Conservation (phyloP, 2,329 filamentous ascomycete species). For the Curvularia hawaiiensis region DNA sequence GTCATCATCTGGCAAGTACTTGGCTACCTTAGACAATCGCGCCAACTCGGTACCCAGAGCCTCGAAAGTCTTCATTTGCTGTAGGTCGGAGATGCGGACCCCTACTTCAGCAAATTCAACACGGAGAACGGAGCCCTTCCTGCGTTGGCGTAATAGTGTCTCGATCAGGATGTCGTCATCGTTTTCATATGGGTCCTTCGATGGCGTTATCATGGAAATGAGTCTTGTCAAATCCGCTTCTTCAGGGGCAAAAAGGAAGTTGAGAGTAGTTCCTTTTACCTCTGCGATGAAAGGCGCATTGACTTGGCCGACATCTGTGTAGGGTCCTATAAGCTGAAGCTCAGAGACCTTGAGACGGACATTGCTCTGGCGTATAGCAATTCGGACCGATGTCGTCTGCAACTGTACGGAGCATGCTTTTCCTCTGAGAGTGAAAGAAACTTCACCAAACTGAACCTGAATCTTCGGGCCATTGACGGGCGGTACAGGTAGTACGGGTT, state of each 20-base stretch:
- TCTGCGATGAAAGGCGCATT: constrained; percentile 67
- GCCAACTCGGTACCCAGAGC: constrained; percentile 78
- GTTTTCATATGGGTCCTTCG: constrained; percentile 84
- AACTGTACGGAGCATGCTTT: constrained; percentile 75
- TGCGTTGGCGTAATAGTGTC: constrained; percentile 82
- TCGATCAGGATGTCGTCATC: constrained; percentile 96
- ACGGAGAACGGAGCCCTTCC: constrained; percentile 83
- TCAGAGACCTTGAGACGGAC: constrained; percentile 76
- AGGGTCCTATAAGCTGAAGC: constrained; percentile 75
- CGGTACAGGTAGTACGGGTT: constrained; percentile 20
- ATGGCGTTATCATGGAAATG: constrained; percentile 85
- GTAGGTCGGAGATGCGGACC: constrained; percentile 65
- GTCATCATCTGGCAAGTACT: constrained; percentile 95
- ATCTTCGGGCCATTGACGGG: constrained; percentile 61
- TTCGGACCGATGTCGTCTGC: constrained; percentile 80
- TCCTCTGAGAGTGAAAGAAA: constrained; percentile 77
- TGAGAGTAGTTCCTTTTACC: constrained; percentile 68
- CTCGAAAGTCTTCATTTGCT: constrained; percentile 70
- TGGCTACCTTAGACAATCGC: constrained; percentile 84
- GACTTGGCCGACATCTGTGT: constrained; percentile 58
- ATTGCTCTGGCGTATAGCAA: constrained; percentile 75
- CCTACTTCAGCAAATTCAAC: constrained; percentile 69
- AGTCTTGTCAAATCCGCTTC: constrained; percentile 82
- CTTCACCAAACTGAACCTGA: constrained; percentile 76
- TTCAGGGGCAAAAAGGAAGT: constrained; percentile 74